A percentile compares a stretch with the other conserved stretches of the same genome.
Conservation (phyloP, 164 flowering plant species). For the Houttuynia cordata region DNA sequence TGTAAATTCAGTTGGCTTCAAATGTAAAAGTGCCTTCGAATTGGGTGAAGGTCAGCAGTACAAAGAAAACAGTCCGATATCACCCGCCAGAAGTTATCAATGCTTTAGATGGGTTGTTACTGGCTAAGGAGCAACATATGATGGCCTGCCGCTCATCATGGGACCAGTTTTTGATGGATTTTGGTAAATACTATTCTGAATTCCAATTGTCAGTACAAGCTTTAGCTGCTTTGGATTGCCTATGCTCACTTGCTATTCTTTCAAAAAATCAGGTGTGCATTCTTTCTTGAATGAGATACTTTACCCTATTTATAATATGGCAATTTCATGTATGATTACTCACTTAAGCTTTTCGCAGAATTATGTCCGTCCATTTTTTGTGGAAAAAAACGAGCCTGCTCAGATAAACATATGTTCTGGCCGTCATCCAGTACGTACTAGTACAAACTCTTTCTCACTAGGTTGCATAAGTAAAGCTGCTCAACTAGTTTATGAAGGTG, state of each 20-base stretch:
- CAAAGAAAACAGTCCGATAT: conserved; percentile 74
- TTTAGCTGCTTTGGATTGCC: conserved; percentile 82
- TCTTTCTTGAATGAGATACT: background rate
- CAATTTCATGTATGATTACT: background rate
- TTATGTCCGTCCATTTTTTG: conserved; percentile 75
- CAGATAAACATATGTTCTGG: conserved; percentile 69
- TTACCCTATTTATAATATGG: background rate
- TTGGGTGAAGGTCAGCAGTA: conserved; percentile 88
- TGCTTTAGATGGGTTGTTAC: conserved; percentile 48
- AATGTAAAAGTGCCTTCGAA: conserved; percentile 56
- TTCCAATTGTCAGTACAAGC: conserved; percentile 89
- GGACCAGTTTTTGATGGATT: conserved; percentile 52
- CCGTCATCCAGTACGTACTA: conserved; percentile 69
- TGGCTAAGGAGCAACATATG: conserved; percentile 68
- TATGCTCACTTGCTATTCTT: conserved; percentile 71
- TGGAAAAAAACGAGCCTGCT: conserved; percentile 55
- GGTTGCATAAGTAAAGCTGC: background rate
- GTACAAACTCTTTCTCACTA: background rate
- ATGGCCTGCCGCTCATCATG: conserved; percentile 63
- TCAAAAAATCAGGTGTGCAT: conserved; percentile 59
- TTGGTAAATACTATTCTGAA: conserved; percentile 54
- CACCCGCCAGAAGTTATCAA: conserved; percentile 81
- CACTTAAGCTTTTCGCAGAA: conserved; percentile 33
- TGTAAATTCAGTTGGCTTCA: conserved; percentile 40
- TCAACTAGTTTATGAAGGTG: background rate